Evolutionary conservation across 192 early-diverging fungal genomes (phyloP).

Genomic region (Mortierella alpina): DNA sequence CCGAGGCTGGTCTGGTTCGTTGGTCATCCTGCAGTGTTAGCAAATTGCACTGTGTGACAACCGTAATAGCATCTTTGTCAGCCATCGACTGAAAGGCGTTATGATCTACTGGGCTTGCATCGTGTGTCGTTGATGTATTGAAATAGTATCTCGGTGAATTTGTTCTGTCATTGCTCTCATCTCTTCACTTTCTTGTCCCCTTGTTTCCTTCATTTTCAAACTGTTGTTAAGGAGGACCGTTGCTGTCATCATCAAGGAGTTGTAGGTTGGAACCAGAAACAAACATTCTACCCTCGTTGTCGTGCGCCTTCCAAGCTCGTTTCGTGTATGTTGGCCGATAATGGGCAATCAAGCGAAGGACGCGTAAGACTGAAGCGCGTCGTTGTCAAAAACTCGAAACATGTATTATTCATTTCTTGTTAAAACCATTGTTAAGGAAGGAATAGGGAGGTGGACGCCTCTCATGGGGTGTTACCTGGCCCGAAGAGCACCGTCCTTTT

Average conservation of each 20-base stretch:
- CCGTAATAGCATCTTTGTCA: conserved; percentile 12
- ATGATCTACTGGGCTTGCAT: not conserved
- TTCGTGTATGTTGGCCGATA: too few species aligned
- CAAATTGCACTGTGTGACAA: too few species aligned
- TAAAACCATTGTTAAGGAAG: too few species aligned
- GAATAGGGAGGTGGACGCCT: too few species aligned
- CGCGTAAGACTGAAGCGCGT: too few species aligned
- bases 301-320: not conserved
- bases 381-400: too few species aligned
- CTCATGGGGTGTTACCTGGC: too few species aligned
- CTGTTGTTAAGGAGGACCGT: not conserved
- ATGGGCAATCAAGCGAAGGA: too few species aligned
- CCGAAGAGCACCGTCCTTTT: too few species aligned
- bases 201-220: not conserved
- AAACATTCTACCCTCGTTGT: not conserved
- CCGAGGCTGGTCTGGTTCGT: too few species aligned
- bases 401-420: too few species aligned
- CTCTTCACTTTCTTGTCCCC: not conserved
- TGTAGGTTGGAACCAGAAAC: not conserved
- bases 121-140: not conserved
- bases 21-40: too few species aligned
- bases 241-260: conserved; percentile 4
- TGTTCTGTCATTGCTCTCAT: not conserved
- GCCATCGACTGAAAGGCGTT: not conserved
- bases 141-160: not conserved